These are phyloP conservation scores for Geotrichum aggregatum DNA, from an alignment of 1,139 yeast genomes.

Conservation along the genomic window DNA sequence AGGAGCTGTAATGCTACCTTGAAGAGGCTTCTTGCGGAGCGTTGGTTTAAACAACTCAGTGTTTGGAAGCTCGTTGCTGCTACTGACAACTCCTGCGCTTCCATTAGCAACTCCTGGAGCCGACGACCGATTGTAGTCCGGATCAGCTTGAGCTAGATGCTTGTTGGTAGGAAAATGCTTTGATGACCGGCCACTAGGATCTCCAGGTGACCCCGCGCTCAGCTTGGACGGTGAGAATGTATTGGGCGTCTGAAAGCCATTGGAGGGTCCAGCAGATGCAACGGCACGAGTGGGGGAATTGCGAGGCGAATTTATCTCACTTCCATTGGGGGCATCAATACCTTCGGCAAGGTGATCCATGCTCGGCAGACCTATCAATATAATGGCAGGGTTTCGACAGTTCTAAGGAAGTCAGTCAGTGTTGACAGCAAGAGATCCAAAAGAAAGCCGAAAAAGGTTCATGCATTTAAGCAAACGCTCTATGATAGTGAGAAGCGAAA, in stretches of 20 bases:
- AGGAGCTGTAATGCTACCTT: not conserved
- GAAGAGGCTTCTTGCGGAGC: not conserved
- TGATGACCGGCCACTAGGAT: not conserved
- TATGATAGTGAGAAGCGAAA: not conserved
- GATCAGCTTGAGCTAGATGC: constrained; percentile 4
- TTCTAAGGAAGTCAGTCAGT: not conserved
- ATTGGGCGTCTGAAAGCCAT: not conserved
- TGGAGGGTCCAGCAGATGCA: constrained; percentile 1
- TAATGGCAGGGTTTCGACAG: no score
- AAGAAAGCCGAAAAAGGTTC: not conserved
- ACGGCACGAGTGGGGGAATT: not conserved
- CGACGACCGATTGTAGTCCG: not conserved
- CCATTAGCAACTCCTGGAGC: not conserved
- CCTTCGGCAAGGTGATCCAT: no score
- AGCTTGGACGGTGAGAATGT: not conserved
- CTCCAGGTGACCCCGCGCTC: constrained; percentile 1
- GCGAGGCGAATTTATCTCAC: not conserved
- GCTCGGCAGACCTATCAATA: no score
- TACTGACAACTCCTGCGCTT: not conserved
- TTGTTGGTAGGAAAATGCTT: constrained; percentile 2
- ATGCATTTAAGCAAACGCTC: not conserved
- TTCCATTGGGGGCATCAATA: not conserved
- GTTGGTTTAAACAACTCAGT: not conserved
- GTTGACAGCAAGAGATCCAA: not conserved
- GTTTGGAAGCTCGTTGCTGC: not conserved